Evolutionary conservation across 768 basidiomycete genomes (phyloP), one percentile per base, ranked within the genome.

Genomic region (Asterophora lycoperdoides): DNA sequence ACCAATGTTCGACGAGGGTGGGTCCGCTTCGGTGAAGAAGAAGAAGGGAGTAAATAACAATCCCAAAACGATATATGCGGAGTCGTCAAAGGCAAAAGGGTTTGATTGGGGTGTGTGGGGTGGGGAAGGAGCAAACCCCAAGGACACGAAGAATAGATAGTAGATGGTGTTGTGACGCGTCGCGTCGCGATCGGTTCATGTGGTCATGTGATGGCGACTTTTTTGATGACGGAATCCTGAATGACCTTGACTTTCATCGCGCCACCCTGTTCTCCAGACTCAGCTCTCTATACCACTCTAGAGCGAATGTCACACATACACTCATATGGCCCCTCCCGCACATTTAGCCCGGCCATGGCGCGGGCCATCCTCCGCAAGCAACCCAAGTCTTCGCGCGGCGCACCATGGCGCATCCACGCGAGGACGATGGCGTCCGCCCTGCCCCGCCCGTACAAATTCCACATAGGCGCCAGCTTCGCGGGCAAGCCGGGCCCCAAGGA

Each of bases 381-480:
- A 2, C 3, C 19, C 17, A 52, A n/a, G n/a, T n/a, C n/a, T n/a
- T n/a, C n/a, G n/a, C n/a, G n/a, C n/a, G n/a, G n/a, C n/a, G n/a
- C n/a, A n/a, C n/a, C 18, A 9, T 11, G 20, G 13, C 32, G 34
- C 14, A 18, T 37, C 8, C 46, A 49, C 3, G 49, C 49, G 15
- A 53, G 58, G 9, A 36, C 32, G 42, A 49, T 59, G 40, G 56
- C 61, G 3, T 51, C 60, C n/a, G 51, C 40, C 26, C 41, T 52
- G 1, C 55, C 56, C 13, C 67, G 69, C 8, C 72, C 86, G 5
- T 92, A 83, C 61, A 79, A 68, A 29, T 90, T 93, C 63, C 81
- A 89, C 58, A 71, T 90, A 32, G 89, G 85, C 44, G 77, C 78
- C 13, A 85, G 86, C 64, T 93, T 87, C 84, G 81, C 81, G 23